phyloP scores from a whole-genome alignment of 1,284 basidiomycete species.

The Ceratobasidium sp. region DNA sequence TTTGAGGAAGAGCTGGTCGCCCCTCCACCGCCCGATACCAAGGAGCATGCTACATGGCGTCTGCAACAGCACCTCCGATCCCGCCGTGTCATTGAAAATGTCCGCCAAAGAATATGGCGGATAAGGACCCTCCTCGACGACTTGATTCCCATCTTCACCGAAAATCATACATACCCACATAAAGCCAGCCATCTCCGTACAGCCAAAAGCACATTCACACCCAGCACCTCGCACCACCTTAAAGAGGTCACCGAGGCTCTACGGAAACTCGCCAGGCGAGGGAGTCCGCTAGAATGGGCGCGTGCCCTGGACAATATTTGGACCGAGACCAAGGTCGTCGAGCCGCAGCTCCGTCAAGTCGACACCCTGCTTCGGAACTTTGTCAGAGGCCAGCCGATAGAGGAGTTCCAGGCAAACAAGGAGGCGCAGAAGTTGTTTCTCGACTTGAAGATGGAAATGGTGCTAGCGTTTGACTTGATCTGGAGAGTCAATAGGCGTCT shows the following conservation, averaged over 20 bases:
- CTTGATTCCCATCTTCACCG: background rate
- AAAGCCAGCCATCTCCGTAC: background rate
- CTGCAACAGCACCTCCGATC: background rate
- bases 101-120: background rate
- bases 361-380: slow-evolving; percentile 9
- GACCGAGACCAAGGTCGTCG: background rate
- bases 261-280: background rate
- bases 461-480: slow-evolving; percentile 7
- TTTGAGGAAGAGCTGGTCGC: slow-evolving; percentile 6
- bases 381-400: background rate
- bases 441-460: background rate
- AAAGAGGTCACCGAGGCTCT: background rate
- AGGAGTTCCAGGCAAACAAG: slow-evolving; percentile 7
- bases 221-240: background rate
- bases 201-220: background rate
- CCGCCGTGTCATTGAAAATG: background rate
- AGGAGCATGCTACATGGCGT: background rate
- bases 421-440: background rate
- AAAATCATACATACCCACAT: background rate
- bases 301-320: background rate
- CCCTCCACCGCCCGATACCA: background rate
- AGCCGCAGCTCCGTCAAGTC: background rate
- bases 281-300: slow-evolving; percentile 4
- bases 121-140: background rate
- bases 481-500: slow-evolving; percentile 28